phyloP scores from a whole-genome alignment of 257 asterid genomes.

The Solanum lycopersicoides region DNA sequence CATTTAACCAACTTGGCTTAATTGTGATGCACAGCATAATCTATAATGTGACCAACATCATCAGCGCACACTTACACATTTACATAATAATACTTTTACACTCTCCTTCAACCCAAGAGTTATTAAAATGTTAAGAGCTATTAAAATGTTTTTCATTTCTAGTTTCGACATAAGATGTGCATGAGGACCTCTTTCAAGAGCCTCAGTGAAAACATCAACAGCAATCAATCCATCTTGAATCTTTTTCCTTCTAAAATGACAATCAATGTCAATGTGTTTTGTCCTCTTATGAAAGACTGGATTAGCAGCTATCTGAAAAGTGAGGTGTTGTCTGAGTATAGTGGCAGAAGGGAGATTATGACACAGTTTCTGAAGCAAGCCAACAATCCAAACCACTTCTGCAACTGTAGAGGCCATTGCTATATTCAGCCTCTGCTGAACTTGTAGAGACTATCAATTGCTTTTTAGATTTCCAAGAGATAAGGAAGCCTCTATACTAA shows the following conservation, averaged over 20 bases:
- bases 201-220: not conserved
- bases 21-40: not conserved
- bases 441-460: too few relatives aligned
- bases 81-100: not conserved
- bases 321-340: not conserved
- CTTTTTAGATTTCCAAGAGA: not conserved
- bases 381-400: not conserved
- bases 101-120: not conserved
- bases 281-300: not conserved
- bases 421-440: not conserved
- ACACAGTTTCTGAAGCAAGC: not conserved
- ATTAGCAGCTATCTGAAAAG: not conserved
- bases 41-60: too few relatives aligned
- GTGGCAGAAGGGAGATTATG: not conserved
- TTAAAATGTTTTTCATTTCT: too few relatives aligned
- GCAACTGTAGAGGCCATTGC: not conserved
- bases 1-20: too few relatives aligned
- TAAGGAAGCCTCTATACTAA: too few relatives aligned
- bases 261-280: not conserved
- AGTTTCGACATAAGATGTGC: not conserved
- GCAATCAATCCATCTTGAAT: not conserved
- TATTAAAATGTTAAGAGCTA: not conserved
- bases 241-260: not conserved
- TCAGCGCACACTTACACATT: not conserved
- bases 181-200: not conserved